A percentile compares a stretch with the other conserved stretches of the same genome.
Evolutionary conservation across 371 early-diverging fungal genomes (phyloP).

Genomic region (Mucor racemosus): DNA sequence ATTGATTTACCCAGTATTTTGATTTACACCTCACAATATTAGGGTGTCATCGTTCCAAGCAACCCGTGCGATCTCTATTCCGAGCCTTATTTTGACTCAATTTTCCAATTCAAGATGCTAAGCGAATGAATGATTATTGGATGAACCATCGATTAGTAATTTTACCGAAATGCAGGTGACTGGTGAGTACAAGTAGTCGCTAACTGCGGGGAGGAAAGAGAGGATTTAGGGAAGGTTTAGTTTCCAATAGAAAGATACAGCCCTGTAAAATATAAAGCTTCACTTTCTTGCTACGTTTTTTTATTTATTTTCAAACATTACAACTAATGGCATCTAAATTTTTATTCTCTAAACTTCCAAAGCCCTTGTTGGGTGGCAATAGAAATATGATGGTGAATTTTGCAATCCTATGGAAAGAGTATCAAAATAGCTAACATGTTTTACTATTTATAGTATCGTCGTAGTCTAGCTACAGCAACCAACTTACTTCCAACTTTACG

Average conservation of each 20-base stretch:
- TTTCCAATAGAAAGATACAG: not conserved
- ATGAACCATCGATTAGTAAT: not conserved
- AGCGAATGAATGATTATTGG: not conserved
- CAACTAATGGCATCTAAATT: conserved; percentile 21
- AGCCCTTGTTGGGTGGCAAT: conserved; percentile 16
- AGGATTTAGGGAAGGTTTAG: too few relatives aligned
- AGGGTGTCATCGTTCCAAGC: too few relatives aligned
- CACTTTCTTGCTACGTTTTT: not conserved
- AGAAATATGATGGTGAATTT: conserved; percentile 13
- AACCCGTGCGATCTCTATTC: too few relatives aligned
- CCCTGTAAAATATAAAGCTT: conserved; percentile 13
- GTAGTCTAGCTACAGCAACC: conserved; percentile 61
- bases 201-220: not conserved
- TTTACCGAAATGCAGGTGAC: not conserved
- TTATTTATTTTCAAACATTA: not conserved
- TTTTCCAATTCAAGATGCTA: not conserved
- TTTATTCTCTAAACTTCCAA: conserved; percentile 21
- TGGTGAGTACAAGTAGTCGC: not conserved
- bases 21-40: too few relatives aligned
- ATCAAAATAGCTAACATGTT: not conserved
- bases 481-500: conserved; percentile 65
- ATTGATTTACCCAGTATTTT: too few relatives aligned
- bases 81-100: not conserved
- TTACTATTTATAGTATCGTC: conserved; percentile 45
- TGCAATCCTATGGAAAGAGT: not conserved